phyloP scores from a whole-genome alignment of 176 grass and related monocot species.

The Oryza longistaminata region DNA sequence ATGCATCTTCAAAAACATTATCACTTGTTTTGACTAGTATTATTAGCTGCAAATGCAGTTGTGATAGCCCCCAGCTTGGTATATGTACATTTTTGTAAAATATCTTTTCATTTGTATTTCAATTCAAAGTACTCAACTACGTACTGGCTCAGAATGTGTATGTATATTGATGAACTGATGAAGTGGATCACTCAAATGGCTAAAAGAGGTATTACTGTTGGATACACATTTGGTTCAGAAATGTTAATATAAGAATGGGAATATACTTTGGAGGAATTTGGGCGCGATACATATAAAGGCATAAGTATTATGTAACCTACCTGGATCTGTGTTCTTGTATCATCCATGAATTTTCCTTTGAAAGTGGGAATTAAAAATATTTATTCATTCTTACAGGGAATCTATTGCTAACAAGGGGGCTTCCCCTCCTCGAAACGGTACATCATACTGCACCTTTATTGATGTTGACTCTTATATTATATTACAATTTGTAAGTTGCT shows the following conservation, averaged over 20 bases:
- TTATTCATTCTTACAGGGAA: conserved; percentile 50
- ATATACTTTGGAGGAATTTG: neutral
- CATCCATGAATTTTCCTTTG: neutral
- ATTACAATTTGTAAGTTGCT: conserved; percentile 32
- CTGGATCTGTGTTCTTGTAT: conserved; percentile 3
- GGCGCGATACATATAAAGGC: neutral
- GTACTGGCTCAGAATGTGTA: neutral
- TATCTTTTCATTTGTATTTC: too few relatives aligned
- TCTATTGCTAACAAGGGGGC: conserved; percentile 30
- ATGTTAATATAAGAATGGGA: neutral
- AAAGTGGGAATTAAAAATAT: conserved; percentile 17
- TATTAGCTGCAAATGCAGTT: neutral
- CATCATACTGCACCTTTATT: neutral
- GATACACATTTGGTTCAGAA: neutral
- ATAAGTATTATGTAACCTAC: neutral
- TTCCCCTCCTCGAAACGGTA: conserved; percentile 50
- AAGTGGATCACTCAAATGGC: neutral
- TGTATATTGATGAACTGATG: neutral
- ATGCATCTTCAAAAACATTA: neutral
- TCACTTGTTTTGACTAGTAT: neutral
- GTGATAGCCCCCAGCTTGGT: too few relatives aligned
- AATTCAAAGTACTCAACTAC: neutral
- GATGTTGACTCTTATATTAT: conserved; percentile 4
- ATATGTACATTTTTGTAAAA: too few relatives aligned
- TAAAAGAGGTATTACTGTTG: neutral